Conservation (phyloP, 768 basidiomycete species). For the Trametes cinnabarina region DNA sequence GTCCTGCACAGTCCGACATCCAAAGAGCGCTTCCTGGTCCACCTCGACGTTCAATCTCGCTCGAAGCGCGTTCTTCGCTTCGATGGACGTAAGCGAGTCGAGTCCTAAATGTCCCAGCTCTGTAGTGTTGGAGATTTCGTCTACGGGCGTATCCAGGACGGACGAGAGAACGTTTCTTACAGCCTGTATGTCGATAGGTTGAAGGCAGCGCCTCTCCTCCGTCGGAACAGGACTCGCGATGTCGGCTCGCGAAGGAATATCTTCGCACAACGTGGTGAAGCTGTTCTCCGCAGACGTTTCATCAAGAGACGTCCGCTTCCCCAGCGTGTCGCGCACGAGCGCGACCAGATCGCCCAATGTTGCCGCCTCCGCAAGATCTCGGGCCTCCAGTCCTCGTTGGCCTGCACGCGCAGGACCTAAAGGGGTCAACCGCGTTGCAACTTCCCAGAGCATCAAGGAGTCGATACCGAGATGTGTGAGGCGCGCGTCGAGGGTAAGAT, state of each 20-base stretch:
- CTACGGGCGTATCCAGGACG: slow-evolving; percentile 39
- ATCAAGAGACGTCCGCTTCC: background rate
- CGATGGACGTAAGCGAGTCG: slow-evolving; percentile 65
- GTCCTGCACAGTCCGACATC: slow-evolving; percentile 6
- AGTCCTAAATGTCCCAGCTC: slow-evolving; percentile 54
- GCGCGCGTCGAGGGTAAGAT: slow-evolving; percentile 6
- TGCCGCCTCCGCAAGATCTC: slow-evolving; percentile 10
- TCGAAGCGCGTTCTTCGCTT: slow-evolving; percentile 50
- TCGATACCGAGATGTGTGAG: slow-evolving; percentile 28
- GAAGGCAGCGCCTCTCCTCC: background rate
- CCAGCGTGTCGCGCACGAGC: slow-evolving; percentile 29
- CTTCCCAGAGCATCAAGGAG: slow-evolving; percentile 32
- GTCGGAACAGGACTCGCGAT: background rate
- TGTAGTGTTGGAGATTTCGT: slow-evolving; percentile 42
- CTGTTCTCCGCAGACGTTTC: background rate
- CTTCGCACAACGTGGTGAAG: background rate
- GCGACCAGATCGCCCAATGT: slow-evolving; percentile 33
- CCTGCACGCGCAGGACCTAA: slow-evolving; percentile 32
- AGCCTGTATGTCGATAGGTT: background rate
- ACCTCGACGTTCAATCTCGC: slow-evolving; percentile 41
- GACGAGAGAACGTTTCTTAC: slow-evolving; percentile 40
- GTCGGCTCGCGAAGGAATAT: background rate
- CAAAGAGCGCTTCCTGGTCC: background rate
- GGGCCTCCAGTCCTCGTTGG: background rate
- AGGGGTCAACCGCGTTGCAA: slow-evolving; percentile 39